Conservation (phyloP, 441 rosid genomes). For the Metrosideros polymorpha region DNA sequence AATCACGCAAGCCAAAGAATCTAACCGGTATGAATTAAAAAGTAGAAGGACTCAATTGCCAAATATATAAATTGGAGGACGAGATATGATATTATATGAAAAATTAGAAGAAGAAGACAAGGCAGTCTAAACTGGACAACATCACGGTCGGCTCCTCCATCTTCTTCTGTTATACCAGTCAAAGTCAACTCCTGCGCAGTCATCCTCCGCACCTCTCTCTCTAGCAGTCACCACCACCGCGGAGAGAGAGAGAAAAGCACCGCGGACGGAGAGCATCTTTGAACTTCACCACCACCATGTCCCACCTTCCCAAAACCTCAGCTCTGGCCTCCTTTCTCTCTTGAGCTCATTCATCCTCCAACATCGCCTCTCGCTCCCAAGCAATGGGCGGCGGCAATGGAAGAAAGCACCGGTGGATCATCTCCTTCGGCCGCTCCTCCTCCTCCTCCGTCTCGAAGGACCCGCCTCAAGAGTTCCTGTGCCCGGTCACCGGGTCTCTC, state of each 20-base stretch:
- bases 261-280: background rate
- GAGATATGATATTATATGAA: background rate
- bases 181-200: background rate
- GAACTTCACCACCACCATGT: background rate
- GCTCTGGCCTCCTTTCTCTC: background rate
- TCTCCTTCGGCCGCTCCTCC: slow-evolving; percentile 33
- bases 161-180: background rate
- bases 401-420: slow-evolving; percentile 46
- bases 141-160: background rate
- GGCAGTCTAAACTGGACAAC: background rate
- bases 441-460: slow-evolving; percentile 3
- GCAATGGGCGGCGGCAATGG: slow-evolving; percentile 39
- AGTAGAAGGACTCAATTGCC: background rate
- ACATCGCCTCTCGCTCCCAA: background rate
- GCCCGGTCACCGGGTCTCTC: slow-evolving; percentile 35
- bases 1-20: background rate
- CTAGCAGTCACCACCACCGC: background rate
- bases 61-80: background rate
- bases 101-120: background rate
- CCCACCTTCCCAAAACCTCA: background rate
- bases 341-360: background rate
- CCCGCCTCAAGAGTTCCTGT: slow-evolving; percentile 41
- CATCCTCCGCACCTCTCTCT: background rate
- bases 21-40: background rate
- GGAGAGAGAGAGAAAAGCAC: background rate